A percentile compares a stretch with the other conserved stretches of the same genome.
These are phyloP conservation scores for Fusarium brevicatenulatum DNA, from an alignment of 2,329 filamentous ascomycete species.

Conservation along the genomic window DNA sequence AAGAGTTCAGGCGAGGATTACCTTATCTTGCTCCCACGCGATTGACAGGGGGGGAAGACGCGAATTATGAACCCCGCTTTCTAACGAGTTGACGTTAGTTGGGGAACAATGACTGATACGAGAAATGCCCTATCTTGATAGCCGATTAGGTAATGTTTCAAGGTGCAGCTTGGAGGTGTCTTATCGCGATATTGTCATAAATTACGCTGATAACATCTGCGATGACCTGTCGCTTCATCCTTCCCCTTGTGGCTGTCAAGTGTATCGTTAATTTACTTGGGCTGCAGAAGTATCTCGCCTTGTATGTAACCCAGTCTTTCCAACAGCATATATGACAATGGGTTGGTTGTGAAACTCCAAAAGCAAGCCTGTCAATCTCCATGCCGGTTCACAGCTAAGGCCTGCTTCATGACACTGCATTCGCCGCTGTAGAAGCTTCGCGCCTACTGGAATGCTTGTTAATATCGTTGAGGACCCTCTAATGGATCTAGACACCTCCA, in stretches of 20 bases:
- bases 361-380: background rate
- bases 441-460: background rate
- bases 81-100: slow-evolving; percentile 1
- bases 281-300: background rate
- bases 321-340: background rate
- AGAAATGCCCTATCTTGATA: background rate
- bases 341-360: rapidly evolving
- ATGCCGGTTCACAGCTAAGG: no score
- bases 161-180: rapidly evolving
- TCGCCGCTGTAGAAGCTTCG: background rate
- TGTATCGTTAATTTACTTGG: rapidly evolving
- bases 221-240: background rate
- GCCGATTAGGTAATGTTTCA: background rate
- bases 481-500: background rate
- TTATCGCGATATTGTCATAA: background rate
- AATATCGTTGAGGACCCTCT: background rate
- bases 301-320: background rate
- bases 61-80: background rate
- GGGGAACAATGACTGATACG: background rate
- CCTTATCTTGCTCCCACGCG: background rate
- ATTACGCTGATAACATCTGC: no score
- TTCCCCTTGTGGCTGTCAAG: rapidly evolving
- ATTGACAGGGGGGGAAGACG: background rate
- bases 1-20: background rate
- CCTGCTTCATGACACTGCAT: background rate